phyloP scores from a whole-genome alignment of 768 basidiomycete species.

The Dioszegia crocea region DNA sequence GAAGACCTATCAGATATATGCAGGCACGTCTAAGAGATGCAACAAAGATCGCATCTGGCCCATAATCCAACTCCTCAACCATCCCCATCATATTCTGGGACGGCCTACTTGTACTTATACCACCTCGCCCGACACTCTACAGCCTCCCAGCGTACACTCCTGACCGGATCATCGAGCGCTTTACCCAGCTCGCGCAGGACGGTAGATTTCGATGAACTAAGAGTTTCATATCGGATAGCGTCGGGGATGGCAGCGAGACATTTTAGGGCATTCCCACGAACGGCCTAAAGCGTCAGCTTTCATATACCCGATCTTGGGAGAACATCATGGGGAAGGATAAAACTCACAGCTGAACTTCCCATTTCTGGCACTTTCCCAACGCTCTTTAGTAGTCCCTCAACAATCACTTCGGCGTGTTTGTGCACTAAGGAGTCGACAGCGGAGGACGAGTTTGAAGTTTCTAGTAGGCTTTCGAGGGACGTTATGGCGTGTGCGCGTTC shows the following conservation, averaged over 20 bases:
- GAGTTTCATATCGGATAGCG: conserved; percentile 71
- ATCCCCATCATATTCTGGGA: neutral
- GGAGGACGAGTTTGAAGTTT: conserved; percentile 52
- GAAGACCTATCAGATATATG: no score
- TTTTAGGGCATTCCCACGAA: conserved; percentile 69
- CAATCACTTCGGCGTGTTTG: conserved; percentile 68
- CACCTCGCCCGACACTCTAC: conserved; percentile 66
- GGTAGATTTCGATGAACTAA: conserved; percentile 71
- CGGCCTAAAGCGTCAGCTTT: conserved; percentile 55
- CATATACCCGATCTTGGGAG: no score
- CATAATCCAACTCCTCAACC: no score
- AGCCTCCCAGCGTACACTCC: conserved; percentile 76
- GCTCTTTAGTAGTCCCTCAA: conserved; percentile 62
- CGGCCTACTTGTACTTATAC: conserved; percentile 30
- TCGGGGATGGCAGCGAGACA: conserved; percentile 71
- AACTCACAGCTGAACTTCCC: conserved; percentile 31
- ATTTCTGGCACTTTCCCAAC: neutral
- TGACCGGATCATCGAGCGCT: conserved; percentile 82
- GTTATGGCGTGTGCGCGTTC: conserved; percentile 77
- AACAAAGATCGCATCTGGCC: no score
- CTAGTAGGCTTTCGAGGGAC: conserved; percentile 67
- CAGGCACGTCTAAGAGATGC: no score
- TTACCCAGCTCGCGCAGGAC: conserved; percentile 72
- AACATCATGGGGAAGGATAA: no score
- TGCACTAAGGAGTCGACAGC: conserved; percentile 54